phyloP scores from a whole-genome alignment of 1,284 basidiomycete species.

The Pseudomicrostroma phylloplanum region DNA sequence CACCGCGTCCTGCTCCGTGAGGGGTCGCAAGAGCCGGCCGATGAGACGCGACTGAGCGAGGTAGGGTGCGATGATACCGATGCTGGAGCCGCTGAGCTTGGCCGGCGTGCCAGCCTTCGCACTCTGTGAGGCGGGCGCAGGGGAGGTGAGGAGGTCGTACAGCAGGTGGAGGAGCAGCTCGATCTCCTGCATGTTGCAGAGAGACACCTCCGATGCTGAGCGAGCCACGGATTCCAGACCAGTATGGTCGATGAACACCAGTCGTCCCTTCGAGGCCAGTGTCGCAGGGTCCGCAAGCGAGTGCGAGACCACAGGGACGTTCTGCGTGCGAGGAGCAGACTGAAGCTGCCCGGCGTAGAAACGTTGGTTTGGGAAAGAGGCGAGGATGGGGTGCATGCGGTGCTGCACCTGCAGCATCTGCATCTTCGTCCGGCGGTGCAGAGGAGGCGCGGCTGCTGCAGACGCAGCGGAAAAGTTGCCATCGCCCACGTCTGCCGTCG shows the following conservation, averaged over 20 bases:
- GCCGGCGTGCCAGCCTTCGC: neutral
- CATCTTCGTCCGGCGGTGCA: constrained; percentile 54
- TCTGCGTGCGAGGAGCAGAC: constrained; percentile 59
- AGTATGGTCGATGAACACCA: constrained; percentile 5
- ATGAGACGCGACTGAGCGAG: constrained; percentile 2
- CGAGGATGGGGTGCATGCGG: constrained; percentile 86
- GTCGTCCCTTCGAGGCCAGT: neutral
- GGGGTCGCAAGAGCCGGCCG: neutral
- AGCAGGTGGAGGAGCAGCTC: neutral
- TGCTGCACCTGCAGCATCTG: constrained; percentile 83
- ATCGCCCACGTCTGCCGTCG: neutral
- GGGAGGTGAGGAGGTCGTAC: neutral
- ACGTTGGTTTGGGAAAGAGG: constrained; percentile 71
- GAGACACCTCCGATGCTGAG: neutral
- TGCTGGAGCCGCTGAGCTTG: neutral
- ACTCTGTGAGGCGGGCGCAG: neutral
- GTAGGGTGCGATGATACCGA: constrained; percentile 4
- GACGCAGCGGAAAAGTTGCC: neutral
- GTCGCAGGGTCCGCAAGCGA: constrained; percentile 10
- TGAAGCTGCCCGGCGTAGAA: constrained; percentile 70
- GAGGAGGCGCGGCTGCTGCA: constrained; percentile 58
- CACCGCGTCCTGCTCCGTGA: neutral
- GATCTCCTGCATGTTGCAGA: neutral
- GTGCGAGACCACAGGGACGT: constrained; percentile 26
- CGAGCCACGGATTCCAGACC: neutral